Conservation (phyloP, 176 grass and related monocot species). For the Avena insularis region DNA sequence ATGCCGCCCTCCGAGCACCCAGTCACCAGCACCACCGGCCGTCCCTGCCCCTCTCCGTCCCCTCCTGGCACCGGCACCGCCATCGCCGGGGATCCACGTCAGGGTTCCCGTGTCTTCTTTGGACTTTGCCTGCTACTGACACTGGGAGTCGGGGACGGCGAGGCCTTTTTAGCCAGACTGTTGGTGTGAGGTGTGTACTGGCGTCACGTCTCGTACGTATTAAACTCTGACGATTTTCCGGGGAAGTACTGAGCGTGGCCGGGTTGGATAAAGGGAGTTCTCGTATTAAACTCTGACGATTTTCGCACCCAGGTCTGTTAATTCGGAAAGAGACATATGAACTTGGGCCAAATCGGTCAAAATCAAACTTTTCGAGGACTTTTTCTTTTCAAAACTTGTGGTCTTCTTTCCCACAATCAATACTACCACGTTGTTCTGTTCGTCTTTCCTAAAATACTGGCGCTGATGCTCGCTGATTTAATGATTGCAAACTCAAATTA, state of each 20-base stretch:
- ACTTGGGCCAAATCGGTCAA: not conserved
- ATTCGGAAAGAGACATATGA: not conserved
- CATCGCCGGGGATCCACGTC: constrained; percentile 12
- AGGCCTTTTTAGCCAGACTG: not conserved
- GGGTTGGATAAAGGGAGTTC: too few relatives aligned
- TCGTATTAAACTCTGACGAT: too few relatives aligned
- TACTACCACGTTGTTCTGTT: too few relatives aligned
- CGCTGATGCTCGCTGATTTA: too few relatives aligned
- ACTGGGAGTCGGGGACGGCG: not conserved
- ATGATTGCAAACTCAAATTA: too few relatives aligned
- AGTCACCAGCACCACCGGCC: constrained; percentile 81
- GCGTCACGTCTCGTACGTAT: not conserved
- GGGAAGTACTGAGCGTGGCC: too few relatives aligned
- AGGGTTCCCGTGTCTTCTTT: not conserved
- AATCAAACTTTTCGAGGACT: not conserved
- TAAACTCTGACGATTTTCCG: too few relatives aligned
- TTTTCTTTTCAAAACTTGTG: not conserved
- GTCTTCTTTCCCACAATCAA: too few relatives aligned
- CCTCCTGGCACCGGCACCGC: not conserved
- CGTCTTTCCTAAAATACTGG: too few relatives aligned
- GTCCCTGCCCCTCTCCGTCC: not conserved
- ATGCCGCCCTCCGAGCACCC: constrained; percentile 91
- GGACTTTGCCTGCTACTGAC: not conserved
- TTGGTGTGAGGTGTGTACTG: not conserved
- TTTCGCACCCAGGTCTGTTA: not conserved